Percentiles rank a stretch among this genome's conserved stretches.
These are phyloP conservation scores for Rhodosporidiobolus odoratus DNA, from an alignment of 768 basidiomycete genomes.

Conservation along the genomic window DNA sequence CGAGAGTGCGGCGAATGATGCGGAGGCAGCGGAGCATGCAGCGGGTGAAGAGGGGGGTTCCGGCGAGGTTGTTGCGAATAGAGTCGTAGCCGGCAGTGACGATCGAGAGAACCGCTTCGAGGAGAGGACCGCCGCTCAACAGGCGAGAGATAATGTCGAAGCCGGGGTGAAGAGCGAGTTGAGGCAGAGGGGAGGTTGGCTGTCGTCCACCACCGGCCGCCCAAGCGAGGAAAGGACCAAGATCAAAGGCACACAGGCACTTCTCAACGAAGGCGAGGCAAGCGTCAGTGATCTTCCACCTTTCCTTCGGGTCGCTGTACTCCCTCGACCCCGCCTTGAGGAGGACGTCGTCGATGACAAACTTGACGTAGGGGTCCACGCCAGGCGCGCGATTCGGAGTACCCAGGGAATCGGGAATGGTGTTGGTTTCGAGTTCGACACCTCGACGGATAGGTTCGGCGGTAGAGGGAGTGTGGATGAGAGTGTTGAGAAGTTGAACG, in stretches of 20 bases:
- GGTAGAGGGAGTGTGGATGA: conserved; percentile 56
- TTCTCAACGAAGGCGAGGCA: conserved; percentile 81
- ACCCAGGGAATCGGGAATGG: conserved; percentile 73
- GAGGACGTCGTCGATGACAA: conserved; percentile 85
- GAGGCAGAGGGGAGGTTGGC: conserved; percentile 28
- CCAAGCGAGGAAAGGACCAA: conserved; percentile 63
- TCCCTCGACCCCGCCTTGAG: conserved; percentile 68
- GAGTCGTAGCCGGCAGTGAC: conserved; percentile 73
- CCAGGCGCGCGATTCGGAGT: conserved; percentile 66
- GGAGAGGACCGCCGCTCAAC: conserved; percentile 66
- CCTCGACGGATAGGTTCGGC: conserved; percentile 48
- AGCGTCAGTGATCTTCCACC: conserved; percentile 80
- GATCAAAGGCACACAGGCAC: conserved; percentile 70
- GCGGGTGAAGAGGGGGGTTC: conserved; percentile 62
- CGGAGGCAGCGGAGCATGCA: conserved; percentile 76
- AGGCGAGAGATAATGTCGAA: conserved; percentile 77
- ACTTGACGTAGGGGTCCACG: conserved; percentile 72
- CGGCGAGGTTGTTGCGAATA: conserved; percentile 58
- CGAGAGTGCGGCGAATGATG: conserved; percentile 72
- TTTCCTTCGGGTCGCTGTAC: conserved; percentile 66
- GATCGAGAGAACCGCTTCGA: conserved; percentile 68
- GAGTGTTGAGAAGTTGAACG: conserved; percentile 69
- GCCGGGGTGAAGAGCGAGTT: conserved; percentile 63
- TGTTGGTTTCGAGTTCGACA: conserved; percentile 60
- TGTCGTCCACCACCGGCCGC: conserved; percentile 37